Evolutionary conservation across 1,284 basidiomycete genomes (phyloP).

Genomic region (Sanghuangporus baumii): DNA sequence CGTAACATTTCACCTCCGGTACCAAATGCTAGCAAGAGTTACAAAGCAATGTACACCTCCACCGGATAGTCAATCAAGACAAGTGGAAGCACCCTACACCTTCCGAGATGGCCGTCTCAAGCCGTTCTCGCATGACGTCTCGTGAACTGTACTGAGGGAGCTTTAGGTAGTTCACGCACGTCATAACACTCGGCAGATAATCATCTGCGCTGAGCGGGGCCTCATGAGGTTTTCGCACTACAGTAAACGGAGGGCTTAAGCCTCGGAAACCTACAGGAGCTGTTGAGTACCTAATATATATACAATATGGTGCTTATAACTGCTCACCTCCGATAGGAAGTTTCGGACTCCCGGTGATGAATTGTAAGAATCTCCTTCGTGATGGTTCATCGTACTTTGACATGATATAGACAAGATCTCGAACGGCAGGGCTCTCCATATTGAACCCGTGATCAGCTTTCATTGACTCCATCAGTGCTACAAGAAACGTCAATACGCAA

Average conservation of each 20-base stretch:
- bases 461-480: conserved; percentile 84
- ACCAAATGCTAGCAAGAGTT: background rate
- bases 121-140: conserved; percentile 73
- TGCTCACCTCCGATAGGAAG: conserved; percentile 83
- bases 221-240: conserved; percentile 96
- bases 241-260: conserved; percentile 90
- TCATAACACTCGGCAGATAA: conserved; percentile 97
- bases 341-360: conserved; percentile 95
- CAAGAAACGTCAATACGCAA: conserved; percentile 8
- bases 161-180: conserved; percentile 96
- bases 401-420: conserved; percentile 85
- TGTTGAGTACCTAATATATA: background rate
- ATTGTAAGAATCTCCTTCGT: conserved; percentile 90
- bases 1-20: background rate
- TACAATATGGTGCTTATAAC: conserved; percentile 13
- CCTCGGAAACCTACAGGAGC: conserved; percentile 79
- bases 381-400: conserved; percentile 67
- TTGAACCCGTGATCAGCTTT: conserved; percentile 99
- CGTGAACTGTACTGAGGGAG: conserved; percentile 89
- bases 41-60: background rate
- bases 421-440: conserved; percentile 86
- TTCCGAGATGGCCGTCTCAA: conserved; percentile 80
- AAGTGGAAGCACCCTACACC: conserved; percentile 94
- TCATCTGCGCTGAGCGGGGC: conserved; percentile 86
- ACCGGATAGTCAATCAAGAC: conserved; percentile 45